These are phyloP conservation scores for Fusarium sp. DNA, from an alignment of 2,329 filamentous ascomycete genomes.

Conservation along the genomic window DNA sequence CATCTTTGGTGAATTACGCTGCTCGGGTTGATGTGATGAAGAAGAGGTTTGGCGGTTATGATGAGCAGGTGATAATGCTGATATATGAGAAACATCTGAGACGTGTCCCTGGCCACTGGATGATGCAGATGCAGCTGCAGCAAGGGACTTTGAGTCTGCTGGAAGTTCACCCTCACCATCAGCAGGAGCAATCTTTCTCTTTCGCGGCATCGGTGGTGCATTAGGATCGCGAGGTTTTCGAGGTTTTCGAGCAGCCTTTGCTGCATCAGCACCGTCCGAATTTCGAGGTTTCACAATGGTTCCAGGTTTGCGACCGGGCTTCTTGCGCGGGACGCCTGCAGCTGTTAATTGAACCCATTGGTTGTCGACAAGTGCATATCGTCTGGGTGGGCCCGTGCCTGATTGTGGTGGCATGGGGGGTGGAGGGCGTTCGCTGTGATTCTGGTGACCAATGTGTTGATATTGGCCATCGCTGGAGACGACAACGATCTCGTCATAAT, in stretches of 20 bases:
- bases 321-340: conserved; percentile 70
- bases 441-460: conserved; percentile 39
- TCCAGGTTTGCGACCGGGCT: conserved; percentile 74
- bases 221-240: conserved; percentile 72
- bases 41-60: conserved; percentile 49
- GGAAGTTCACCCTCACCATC: conserved; percentile 55
- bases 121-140: conserved; percentile 46
- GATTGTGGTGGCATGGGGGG: conserved; percentile 42
- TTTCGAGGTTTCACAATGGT: conserved; percentile 62
- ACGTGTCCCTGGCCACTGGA: conserved; percentile 39
- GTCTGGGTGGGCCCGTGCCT: conserved; percentile 46
- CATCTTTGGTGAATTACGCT: conserved; percentile 59
- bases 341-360: conserved; percentile 65
- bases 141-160: conserved; percentile 52
- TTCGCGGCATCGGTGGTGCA: conserved; percentile 65
- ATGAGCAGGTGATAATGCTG: conserved; percentile 45
- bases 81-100: conserved; percentile 44
- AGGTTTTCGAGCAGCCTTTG: conserved; percentile 63
- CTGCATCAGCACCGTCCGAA: conserved; percentile 53
- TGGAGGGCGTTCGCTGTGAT: conserved; percentile 36
- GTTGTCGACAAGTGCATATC: conserved; percentile 54
- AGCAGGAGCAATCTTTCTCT: conserved; percentile 63
- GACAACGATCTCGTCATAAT: conserved; percentile 65
- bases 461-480: conserved; percentile 50
- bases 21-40: conserved; percentile 43